Evolutionary conservation across 768 basidiomycete species (phyloP), one percentile per base, ranked within the genome.

Genomic region (Rhodosporidiobolus sp.): DNA sequence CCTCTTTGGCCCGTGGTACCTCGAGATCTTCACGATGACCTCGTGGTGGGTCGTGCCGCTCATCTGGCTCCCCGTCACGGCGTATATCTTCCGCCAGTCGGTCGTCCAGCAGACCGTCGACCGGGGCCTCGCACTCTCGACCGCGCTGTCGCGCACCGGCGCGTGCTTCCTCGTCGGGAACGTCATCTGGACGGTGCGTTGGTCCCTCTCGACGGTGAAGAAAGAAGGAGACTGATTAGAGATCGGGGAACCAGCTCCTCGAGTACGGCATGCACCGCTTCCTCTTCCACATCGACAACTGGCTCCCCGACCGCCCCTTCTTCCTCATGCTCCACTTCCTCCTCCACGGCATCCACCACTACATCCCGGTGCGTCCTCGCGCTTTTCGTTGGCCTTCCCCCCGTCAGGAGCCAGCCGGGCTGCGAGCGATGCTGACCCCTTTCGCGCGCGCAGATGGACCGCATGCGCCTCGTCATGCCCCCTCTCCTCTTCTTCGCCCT

Each of bases 391-490:
- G 48, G 26, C 1, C 2, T 24, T 49, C 8, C 55, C 8, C 2
- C n/a, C 22, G 3, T 24, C n/a, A n/a, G n/a, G n/a, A n/a, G n/a
- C n/a, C n/a, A n/a, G n/a, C n/a, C n/a, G n/a, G n/a, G n/a, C n/a
- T n/a, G n/a, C n/a, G n/a, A 17, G 6, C 50, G 32, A 6, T 43
- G 45, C 53, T 43, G n/a, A 26, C 53, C n/a, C 38, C 5, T 16
- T 28, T 16, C 38, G 28, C 54, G 0, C 53, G 73, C 59, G 30
- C 46, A 74, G 60, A 63, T 66, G 66, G 76, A 76, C 62, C 66
- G 92, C 68, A 82, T 97, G 78, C 87, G 96, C 74, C 88, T 99
- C 48, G 96, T 98, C 78, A 99, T 99, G 96, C 96, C 96, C 2
- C 96, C 96, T 4, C 78, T 85, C 5, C 80, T 98, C 68, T 99